Evolutionary conservation across 768 basidiomycete genomes (phyloP), one percentile per base, ranked within the genome.

Genomic region (Xerocomellus dryophilus): DNA sequence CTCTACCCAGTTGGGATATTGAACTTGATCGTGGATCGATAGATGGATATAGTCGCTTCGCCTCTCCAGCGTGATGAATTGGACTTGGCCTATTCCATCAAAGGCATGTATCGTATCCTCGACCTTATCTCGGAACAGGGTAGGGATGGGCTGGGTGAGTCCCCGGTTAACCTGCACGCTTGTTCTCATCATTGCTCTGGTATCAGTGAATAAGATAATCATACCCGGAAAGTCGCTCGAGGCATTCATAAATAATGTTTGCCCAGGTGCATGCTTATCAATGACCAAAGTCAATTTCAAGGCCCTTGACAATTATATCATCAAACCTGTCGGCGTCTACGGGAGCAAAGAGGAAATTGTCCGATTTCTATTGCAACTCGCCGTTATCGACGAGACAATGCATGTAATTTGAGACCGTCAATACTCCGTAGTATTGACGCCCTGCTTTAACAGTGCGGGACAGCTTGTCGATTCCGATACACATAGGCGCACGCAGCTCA

Each of bases 141-240:
- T 1, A 80, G 74, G 34, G 75, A 78, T 5, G 80, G 81, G 1
- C 71, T 82, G 6, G 83, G 83, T 81, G 57, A 52, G 66, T 9
- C 40, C 12, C 20, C 11, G 20, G 7, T 45, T 5, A 14, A 8
- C 27, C 1, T 5, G 6, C 20, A 2, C 20, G 5, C 6, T 15
- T 34, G 9, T 32, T 36, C 10, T 32, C 10, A 53, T 34, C 1
- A 14, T 47, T 21, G 17, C n/a, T 47, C 9, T 46, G n/a, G 27
- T 17, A 45, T 47, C 54, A 83, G 83, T 83, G 36, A 82, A 84
- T 59, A 85, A 86, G 61, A 76, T 85, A 31, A 78, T 85, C 64
- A 85, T 86, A 27, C 71, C 73, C 2, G 81, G 83, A 62, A 68
- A 74, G 3, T 77, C 80, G 3, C 67, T 85, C 12, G 67, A 71